Evolutionary conservation across 805 yeast species (phyloP).

Genomic region (Candida cerambycidarum): DNA sequence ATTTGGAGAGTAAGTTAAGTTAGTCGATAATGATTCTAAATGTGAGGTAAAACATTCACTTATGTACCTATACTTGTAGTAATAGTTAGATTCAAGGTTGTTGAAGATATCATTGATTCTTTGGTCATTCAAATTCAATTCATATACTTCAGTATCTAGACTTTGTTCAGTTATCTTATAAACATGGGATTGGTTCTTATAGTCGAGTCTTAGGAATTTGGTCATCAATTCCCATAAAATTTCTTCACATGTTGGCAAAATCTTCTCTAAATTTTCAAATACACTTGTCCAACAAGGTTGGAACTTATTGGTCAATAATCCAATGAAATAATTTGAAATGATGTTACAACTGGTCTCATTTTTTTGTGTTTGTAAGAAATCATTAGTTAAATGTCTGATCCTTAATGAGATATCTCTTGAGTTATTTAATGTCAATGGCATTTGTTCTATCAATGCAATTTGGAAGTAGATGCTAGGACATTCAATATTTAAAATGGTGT

Average conservation of each 20-base stretch:
- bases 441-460: slow-evolving; percentile 62
- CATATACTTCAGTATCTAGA: slow-evolving; percentile 1
- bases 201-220: slow-evolving; percentile 29
- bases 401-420: slow-evolving; percentile 76
- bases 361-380: slow-evolving; percentile 26
- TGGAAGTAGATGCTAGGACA: slow-evolving; percentile 46
- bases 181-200: slow-evolving; percentile 16
- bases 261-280: slow-evolving; percentile 53
- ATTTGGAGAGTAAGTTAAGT: slow-evolving; percentile 39
- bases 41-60: slow-evolving; percentile 37
- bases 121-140: slow-evolving; percentile 41
- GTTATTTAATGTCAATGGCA: slow-evolving; percentile 65
- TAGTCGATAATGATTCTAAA: slow-evolving; percentile 37
- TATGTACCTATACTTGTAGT: slow-evolving; percentile 30
- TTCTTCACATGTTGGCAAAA: slow-evolving; percentile 31
- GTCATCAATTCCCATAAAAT: slow-evolving; percentile 57
- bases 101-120: slow-evolving; percentile 45
- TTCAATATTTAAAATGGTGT: slow-evolving; percentile 20
- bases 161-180: slow-evolving; percentile 2
- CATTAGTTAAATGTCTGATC: slow-evolving; percentile 56
- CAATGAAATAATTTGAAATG: slow-evolving; percentile 46
- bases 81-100: slow-evolving; percentile 21
- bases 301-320: slow-evolving; percentile 70
- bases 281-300: slow-evolving; percentile 87
- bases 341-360: slow-evolving; percentile 18